Base-by-base conservation (phyloP, 1,284 basidiomycete species). In the Heterobasidion annosum region DNA sequence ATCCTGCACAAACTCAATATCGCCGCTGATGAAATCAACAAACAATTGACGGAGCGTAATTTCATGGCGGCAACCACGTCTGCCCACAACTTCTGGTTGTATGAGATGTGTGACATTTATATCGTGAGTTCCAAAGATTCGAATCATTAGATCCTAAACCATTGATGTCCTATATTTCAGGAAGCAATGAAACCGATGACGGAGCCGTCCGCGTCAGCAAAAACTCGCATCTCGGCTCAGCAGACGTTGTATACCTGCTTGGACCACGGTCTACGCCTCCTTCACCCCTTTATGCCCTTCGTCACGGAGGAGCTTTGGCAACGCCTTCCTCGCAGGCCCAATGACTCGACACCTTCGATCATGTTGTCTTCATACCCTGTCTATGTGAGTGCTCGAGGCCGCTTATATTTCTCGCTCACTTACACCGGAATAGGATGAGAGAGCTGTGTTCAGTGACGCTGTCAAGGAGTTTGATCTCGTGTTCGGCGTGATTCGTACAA, bases 281-380 rank as follows among this genome's bases (percentile, higher is more conserved):
- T 99, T 12, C 97, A 99, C 70, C 96, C 97, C 1, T 96, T 98
- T 75, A 99, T 99, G 97, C 97, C 97, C 1, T 99, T 89, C 69
- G 93, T 99, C 46, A 98, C 96, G 1, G 97, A 99, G 71, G 97
- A 99, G 70, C 74, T 99, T 16, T 99, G 97, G 97, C 97, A 99
- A 69, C 84, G 95, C 46, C 76, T 99, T 9, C 94, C 95, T 0
- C 77, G 93, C 12, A 77, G 95, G 54, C 83, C 87, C 0, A 85
- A 85, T 52, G 94, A 98, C 68, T 65, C 77, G 8, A 90, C 87
- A 8, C 82, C 85, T 18, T 93, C 92, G 0, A 94, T 99, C 70
- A 95, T 96, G 86, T 70, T 98, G 34, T 78, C 94, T 0, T 70
- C 78, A 19, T 99, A 85, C 79, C 96, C 97, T 4, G 78, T 83